Evolutionary conservation across 2,329 filamentous ascomycete species (phyloP), one percentile per base, ranked within the genome.

Genomic region (Colletotrichum destructivum): DNA sequence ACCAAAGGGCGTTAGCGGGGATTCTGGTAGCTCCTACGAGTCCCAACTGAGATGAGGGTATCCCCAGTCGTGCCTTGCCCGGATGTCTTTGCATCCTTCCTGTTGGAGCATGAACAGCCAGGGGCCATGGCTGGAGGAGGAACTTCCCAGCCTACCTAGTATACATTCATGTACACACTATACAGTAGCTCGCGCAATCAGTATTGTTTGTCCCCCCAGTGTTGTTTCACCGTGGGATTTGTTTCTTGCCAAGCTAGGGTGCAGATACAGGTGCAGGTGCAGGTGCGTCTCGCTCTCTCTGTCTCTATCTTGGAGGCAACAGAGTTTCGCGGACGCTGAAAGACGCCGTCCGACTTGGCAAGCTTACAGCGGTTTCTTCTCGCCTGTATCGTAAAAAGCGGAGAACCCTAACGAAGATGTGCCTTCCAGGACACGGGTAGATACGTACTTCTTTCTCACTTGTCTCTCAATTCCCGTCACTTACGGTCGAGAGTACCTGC

Each of bases 181-280:
- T 35, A 35, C 31, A 35, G 9, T 35, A 35, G 31, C 31, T 35
- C 8, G 8, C 9, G 31, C 8, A 11, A 35, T 38, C 35, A 9
- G 35, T 9, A 38, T 38, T 11, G 35, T 38, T 38, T 38, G 35
- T 35, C 9, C 9, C 35, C 23, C 40, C n/a, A 47, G 11, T 18
- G 63, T 15, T 26, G 69, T 71, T 71, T 62, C 69, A 71, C 23
- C 35, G 64, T 21, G 9, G 26, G 57, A 15, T 70, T 67, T 68
- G 69, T 71, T 71, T 71, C 69, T 44, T 52, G 57, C 18, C 40
- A 52, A 13, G 35, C 18, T 23, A 51, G 16, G 42, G 63, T 35
- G 5, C 31, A 35, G 31, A 7, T 35, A 7, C 23, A 23, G 12
- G 47, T 21, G 18, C n/a, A 52, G 51, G 51, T 18, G 51, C 15